Percentiles rank a stretch among this genome's conserved stretches.
These are phyloP conservation scores for Solanum ossicruentum DNA, from an alignment of 257 asterid genomes.

Conservation along the genomic window DNA sequence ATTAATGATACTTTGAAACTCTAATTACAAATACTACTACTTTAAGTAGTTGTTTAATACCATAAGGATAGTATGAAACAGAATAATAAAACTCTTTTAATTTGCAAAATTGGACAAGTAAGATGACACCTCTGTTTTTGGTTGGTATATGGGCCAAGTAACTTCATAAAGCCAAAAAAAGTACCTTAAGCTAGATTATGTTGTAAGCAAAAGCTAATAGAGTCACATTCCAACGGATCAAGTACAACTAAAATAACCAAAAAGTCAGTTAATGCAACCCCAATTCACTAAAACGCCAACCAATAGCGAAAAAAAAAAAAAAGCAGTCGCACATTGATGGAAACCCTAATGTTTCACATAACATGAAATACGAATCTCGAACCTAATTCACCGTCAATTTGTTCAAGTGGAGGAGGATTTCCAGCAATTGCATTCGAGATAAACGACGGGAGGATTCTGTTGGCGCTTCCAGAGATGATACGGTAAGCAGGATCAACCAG, in stretches of 20 bases:
- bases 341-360: background rate
- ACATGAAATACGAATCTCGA: background rate
- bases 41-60: too few relatives aligned
- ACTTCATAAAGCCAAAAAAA: background rate
- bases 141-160: too few relatives aligned
- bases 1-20: too few relatives aligned
- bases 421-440: constrained; percentile 3
- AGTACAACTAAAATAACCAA: background rate
- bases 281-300: background rate
- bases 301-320: background rate
- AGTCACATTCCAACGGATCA: background rate
- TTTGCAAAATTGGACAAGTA: too few relatives aligned
- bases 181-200: background rate
- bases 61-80: too few relatives aligned
- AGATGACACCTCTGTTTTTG: too few relatives aligned
- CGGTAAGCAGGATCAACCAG: constrained; percentile 38
- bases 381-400: background rate
- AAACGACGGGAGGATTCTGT: constrained; percentile 18
- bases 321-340: background rate
- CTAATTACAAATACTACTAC: too few relatives aligned
- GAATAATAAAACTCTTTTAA: too few relatives aligned
- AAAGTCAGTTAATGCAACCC: background rate
- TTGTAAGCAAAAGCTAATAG: background rate
- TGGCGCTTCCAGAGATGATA: constrained; percentile 24
- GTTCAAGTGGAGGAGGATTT: constrained; percentile 3